Conservation (phyloP, 768 basidiomycete species). For the Nidularia pulvinata region DNA sequence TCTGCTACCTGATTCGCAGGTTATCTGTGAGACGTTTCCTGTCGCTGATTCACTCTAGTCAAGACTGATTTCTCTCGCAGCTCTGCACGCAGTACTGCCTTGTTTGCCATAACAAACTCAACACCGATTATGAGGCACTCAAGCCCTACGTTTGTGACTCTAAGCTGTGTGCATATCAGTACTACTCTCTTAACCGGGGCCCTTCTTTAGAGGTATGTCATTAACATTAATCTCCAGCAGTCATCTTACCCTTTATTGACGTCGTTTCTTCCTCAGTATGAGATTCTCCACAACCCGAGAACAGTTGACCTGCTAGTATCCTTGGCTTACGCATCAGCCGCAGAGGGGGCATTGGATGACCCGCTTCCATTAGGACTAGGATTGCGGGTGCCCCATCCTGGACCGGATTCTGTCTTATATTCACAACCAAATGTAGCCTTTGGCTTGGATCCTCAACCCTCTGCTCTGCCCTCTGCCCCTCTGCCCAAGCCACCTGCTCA, state of each 20-base stretch:
- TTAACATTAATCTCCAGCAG: background rate
- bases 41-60: too few species aligned
- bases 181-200: slow-evolving; percentile 63
- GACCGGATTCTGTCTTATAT: background rate
- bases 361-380: slow-evolving; percentile 62
- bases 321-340: slow-evolving; percentile 55
- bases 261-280: slow-evolving; percentile 49
- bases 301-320: slow-evolving; percentile 73
- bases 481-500: slow-evolving; percentile 1
- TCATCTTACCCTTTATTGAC: background rate
- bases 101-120: slow-evolving; percentile 68
- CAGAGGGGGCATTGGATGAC: slow-evolving; percentile 51
- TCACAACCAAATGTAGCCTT: background rate
- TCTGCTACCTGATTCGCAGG: slow-evolving; percentile 64
- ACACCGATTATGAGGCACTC: slow-evolving; percentile 53
- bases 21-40: slow-evolving; percentile 56
- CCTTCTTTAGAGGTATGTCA: slow-evolving; percentile 63
- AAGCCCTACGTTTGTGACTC: slow-evolving; percentile 76
- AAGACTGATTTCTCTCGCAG: slow-evolving; percentile 21
- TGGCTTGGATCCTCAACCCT: background rate
- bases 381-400: slow-evolving; percentile 47
- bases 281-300: slow-evolving; percentile 62
- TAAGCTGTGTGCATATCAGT: slow-evolving; percentile 69
- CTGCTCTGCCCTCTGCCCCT: background rate
- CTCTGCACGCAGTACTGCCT: slow-evolving; percentile 70